Conservation (phyloP, 345 rosid species). For the Populus davidiana region DNA sequence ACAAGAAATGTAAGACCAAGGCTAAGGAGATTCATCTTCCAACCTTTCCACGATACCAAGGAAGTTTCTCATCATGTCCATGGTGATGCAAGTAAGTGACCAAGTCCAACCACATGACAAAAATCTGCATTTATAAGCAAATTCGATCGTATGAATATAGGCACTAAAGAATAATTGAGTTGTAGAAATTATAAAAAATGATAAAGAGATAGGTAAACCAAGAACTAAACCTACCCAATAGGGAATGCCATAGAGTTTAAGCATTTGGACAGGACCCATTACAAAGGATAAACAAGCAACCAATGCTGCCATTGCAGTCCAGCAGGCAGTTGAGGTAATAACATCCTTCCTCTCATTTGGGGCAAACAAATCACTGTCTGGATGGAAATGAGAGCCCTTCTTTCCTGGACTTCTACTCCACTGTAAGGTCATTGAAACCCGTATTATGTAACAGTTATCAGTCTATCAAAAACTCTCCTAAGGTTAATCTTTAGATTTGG, state of each 20-base stretch:
- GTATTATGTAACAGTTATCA: background rate
- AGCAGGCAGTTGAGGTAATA: conserved; percentile 51
- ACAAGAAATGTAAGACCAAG: background rate
- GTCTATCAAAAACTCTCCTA: background rate
- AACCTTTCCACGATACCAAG: conserved; percentile 98
- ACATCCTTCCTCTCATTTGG: conserved; percentile 68
- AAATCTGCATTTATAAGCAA: conserved; percentile 39
- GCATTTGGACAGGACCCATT: conserved; percentile 25
- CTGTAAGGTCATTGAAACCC: conserved; percentile 31
- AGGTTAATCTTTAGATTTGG: background rate
- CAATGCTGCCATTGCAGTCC: conserved; percentile 37
- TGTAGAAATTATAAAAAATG: background rate
- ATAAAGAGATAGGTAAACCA: background rate
- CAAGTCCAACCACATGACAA: conserved; percentile 81
- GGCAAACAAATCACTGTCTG: conserved; percentile 68
- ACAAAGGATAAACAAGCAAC: conserved; percentile 21
- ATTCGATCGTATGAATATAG: background rate
- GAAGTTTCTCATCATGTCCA: conserved; percentile 75
- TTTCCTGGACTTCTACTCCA: conserved; percentile 87
- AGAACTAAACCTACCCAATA: conserved; percentile 20
- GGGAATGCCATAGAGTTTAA: conserved; percentile 30
- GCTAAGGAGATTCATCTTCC: background rate
- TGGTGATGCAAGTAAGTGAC: conserved; percentile 95
- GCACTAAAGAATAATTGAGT: background rate
- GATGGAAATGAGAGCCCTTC: conserved; percentile 81